Base-by-base conservation (phyloP, 805 yeast species). In the Ogataea nonfermentans region DNA sequence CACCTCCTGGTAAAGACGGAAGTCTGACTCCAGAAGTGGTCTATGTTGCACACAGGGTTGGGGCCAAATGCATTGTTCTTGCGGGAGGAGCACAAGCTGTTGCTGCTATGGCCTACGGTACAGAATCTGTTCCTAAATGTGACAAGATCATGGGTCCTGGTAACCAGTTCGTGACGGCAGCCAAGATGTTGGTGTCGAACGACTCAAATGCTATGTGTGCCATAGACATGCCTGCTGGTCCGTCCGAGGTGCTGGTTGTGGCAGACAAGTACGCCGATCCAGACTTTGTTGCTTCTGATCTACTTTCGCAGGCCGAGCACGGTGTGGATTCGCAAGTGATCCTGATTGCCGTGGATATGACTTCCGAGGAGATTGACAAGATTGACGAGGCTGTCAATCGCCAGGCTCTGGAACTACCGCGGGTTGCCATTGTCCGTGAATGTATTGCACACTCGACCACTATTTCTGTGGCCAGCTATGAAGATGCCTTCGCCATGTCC, bases 11-110 rank as follows among this genome's bases (percentile, higher is more conserved):
- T 49, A 73, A 79, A 39, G 95, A 93, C 48, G 99, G 99, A 31
- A 84, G 78, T 40, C 74, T 93, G 48, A 87, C 96, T 5, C 98
- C 99, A 4, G 99, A 93, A 63, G 96, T 93, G 39, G 96, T 89
- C 12, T 93, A 93, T 55, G 97, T 93, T 40, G 99, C 99, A 14
- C 87, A 88, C 65, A 89, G 89, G 65, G 81, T 93, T 49, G 97
- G 97, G 42, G 98, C 97, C 29, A 73, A 79, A 44, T 76, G 82
- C 53, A 89, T 93, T 56, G 88, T 93, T 8, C 71, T 93, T 53
- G 99, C 99, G 1, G 99, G 99, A 55, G 99, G 99, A 57, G 99
- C 99, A 3, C 99, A 93, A 71, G 99, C 99, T 5, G 87, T 93
- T 37, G 95, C 97, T 32, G 95, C 99, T 4, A 79, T 93, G 95